Evolutionary conservation across 768 basidiomycete genomes (phyloP), one percentile per base, ranked within the genome.

Genomic region (Suillus lakei): DNA sequence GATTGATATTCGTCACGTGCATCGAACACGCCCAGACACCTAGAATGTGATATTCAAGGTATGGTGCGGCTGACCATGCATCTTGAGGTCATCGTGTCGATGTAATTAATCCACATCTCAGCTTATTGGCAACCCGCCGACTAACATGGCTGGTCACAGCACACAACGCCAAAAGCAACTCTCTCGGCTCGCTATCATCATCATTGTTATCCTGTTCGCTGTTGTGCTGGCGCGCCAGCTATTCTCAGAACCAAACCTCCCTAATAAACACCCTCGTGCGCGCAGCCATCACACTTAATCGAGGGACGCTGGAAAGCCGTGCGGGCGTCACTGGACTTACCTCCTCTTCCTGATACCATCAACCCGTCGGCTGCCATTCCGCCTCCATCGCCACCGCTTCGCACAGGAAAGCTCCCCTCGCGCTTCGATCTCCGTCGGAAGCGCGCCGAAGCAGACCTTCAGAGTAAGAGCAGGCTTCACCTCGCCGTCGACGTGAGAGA

Each of bases 231-330:
- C 67, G 62, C 64, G 67, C 64, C 69, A 68, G 26, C 61, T 69
- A 13, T n/a, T 63, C 38, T 62, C 50, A 2, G 28, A n/a, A 55
- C 30, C 16, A 51, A 58, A 15, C 38, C 9, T 39, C 30, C 56
- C 28, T 12, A 51, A 44, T 28, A 8, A 18, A 26, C 38, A 58
- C 10, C 56, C 56, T 58, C 56, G 38, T 28, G 23, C 38, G 2
- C 56, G 8, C 26, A 48, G 12, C n/a, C 36, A 18, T 23, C 56
- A 28, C 41, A 43, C 59, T 41, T 38, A 44, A 67, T 77, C 64
- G 68, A 73, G 46, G 79, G 79, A 38, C 76, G 77, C 67, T 80
- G 79, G 79, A 58, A 67, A 41, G 68, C 66, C 34, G 72, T 80
- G 28, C 73, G 78, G 8, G 64, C 67, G 4, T 75, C 79, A 34